Evolutionary conservation across 208 protist genomes (phyloP), one percentile per base, ranked within the genome.

Genomic region (Jaenimonas drosophilae): DNA sequence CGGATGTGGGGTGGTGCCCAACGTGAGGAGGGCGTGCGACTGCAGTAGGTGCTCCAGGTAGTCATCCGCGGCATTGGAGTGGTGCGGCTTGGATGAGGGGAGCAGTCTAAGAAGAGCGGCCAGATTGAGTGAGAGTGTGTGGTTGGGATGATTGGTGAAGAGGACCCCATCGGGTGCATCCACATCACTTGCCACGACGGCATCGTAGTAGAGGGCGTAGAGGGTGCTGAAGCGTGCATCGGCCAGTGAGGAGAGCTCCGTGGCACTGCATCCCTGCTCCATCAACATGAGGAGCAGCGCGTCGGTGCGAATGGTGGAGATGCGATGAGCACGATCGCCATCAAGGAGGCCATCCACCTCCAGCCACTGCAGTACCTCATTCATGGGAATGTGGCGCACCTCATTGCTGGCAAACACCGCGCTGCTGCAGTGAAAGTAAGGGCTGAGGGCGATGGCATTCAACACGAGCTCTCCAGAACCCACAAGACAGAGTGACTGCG

Each of bases 261-360:
- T 75, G 11, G 58, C 45, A 3, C 66, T 54, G 36, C 70, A 68
- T 5, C 86, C 86, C 24, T 63, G 53, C 41, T 60, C 54, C 31
- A 94, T 42, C 28, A 94, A 44, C 34, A 67, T 64, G 0, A 94
- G 47, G 32, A 90, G 76, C 21, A 91, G 59, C 29, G 67, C 69
- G 44, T 94, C 86, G 0, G 76, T 85, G 27, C 86, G 61, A 27
- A 67, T 70, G 2, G 53, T 51, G 9, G 79, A 57, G 42, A 92
- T 48, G 20, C 39, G 42, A 1, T 54, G 58, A 21, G 56, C 81
- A 21, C 79, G 67, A 4, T 68, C 76, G 34, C 52, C 42, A 31
- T 45, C 49, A n/a, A 70, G 56, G 24, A 54, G 48, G 12, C 62
- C 62, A 21, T 66, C 59, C n/a, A 88, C 47, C 9, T 75, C 67